Percentiles rank a stretch among this genome's conserved stretches.
phyloP scores from a whole-genome alignment of 768 basidiomycete genomes.

The Strobilomyces dryophilus region DNA sequence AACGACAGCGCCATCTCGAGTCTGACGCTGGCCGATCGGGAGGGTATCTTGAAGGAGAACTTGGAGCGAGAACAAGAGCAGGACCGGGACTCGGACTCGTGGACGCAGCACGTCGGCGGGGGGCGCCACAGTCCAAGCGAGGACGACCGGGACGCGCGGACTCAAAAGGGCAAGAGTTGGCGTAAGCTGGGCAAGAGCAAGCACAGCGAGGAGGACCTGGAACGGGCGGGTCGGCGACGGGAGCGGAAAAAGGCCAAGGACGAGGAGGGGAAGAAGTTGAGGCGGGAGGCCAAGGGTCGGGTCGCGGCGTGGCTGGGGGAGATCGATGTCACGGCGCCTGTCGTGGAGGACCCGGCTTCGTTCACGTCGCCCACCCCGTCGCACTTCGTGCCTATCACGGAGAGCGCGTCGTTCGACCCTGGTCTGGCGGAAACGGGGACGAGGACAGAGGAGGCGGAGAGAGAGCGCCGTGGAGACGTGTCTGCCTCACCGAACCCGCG shows the following conservation, averaged over 20 bases:
- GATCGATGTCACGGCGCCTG: slow-evolving; percentile 54
- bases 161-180: slow-evolving; percentile 26
- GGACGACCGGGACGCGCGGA: slow-evolving; percentile 29
- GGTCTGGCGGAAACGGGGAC: slow-evolving; percentile 6
- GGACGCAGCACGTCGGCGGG: slow-evolving; percentile 27
- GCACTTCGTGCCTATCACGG: slow-evolving; percentile 25
- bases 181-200: slow-evolving; percentile 23
- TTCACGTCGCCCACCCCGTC: slow-evolving; percentile 31
- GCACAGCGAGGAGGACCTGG: slow-evolving; percentile 27
- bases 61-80: slow-evolving; percentile 26
- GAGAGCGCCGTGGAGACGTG: slow-evolving; percentile 9
- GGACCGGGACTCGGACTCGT: slow-evolving; percentile 31
- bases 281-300: slow-evolving; percentile 57
- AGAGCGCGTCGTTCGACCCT: slow-evolving; percentile 22
- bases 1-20: slow-evolving; percentile 49
- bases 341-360: slow-evolving; percentile 35
- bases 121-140: slow-evolving; percentile 26
- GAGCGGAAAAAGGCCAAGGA: slow-evolving; percentile 31
- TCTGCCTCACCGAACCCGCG: slow-evolving; percentile 59
- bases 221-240: slow-evolving; percentile 19
- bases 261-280: slow-evolving; percentile 35
- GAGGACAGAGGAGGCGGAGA: slow-evolving; percentile 1
- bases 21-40: slow-evolving; percentile 35
- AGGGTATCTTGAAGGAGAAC: slow-evolving; percentile 14
- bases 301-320: slow-evolving; percentile 77